phyloP scores from a whole-genome alignment of 2,329 filamentous ascomycete species.

The Ophiostoma pallidulum region DNA sequence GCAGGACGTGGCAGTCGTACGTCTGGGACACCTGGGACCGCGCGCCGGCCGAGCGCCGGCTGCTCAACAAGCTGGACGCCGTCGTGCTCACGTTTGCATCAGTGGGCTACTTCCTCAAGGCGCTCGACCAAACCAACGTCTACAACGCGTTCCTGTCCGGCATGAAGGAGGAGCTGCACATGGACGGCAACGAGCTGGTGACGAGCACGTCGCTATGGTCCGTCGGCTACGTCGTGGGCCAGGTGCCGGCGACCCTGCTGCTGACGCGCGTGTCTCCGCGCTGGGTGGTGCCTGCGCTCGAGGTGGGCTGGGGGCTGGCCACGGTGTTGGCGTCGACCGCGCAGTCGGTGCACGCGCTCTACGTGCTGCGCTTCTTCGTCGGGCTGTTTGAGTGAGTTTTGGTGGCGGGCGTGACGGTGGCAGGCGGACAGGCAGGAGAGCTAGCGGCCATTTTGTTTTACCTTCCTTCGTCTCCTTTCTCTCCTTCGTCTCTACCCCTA shows the following conservation, averaged over 20 bases:
- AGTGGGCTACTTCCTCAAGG: constrained; percentile 26
- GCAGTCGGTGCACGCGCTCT: constrained; percentile 25
- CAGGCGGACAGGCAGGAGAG: background rate
- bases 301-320: constrained; percentile 24
- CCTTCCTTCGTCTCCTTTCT: too few relatives aligned
- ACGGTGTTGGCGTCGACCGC: constrained; percentile 17
- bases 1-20: constrained; percentile 27
- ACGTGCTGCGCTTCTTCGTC: constrained; percentile 43
- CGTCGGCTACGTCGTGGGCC: constrained; percentile 20
- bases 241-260: constrained; percentile 20
- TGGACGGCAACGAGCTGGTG: constrained; percentile 32
- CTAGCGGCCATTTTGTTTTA: too few relatives aligned
- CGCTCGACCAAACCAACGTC: constrained; percentile 32
- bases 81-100: constrained; percentile 27
- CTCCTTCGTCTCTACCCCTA: too few relatives aligned
- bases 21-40: constrained; percentile 30
- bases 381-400: constrained; percentile 42
- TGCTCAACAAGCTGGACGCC: constrained; percentile 28
- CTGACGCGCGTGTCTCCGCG: constrained; percentile 20
- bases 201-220: constrained; percentile 25
- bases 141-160: constrained; percentile 40
- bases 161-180: constrained; percentile 36
- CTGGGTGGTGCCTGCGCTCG: constrained; percentile 24
- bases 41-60: constrained; percentile 23
- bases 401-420: constrained; percentile 3